Evolutionary conservation across 306 rosid species (phyloP), one percentile per base, ranked within the genome.

Genomic region (Lagenaria siceraria): DNA sequence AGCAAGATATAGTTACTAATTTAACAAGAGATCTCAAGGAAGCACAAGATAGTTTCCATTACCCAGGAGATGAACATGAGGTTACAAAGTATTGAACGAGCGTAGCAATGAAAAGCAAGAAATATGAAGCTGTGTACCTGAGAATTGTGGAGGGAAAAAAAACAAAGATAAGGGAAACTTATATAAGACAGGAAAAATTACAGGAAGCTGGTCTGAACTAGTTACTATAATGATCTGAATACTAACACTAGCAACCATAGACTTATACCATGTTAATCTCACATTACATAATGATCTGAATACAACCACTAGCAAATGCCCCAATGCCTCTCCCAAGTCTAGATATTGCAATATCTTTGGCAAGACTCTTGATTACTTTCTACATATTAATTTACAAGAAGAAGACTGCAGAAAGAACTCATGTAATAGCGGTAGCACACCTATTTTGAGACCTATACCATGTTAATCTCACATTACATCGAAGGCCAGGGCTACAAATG

Each of bases 31-130:
- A 78, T 69, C 46, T 49, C 69, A 42, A 68, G 78, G 58, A 36
- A 42, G 83, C 49, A 59, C 51, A 64, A 82, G 35, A 81, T 35
- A 59, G 72, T 60, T 51, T 42, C 80, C 78, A 54, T 83, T 92
- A 95, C 99, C 99, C 99, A 6, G 99, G 99, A 73, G 97, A 90
- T 74, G 99, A 88, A 82, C 86, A 17, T 55, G 96, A 88, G 60
- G 97, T 88, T 69, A 85, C 79, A 31, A 90, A 92, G 87, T 95
- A 92, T 66, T 90, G 99, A 77, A 84, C 76, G 82, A 95, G 83
- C 19, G 98, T 87, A 77, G 81, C 85, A 78, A 84, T 81, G 79
- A 83, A 84, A 61, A 95, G 90, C 87, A 90, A 56, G 87, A 92
- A 82, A 83, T 92, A 95, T 66, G 82, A 29, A 77, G 78, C 81